Conservation (phyloP, 257 asterid species). For the Nicotiana knightiana region DNA sequence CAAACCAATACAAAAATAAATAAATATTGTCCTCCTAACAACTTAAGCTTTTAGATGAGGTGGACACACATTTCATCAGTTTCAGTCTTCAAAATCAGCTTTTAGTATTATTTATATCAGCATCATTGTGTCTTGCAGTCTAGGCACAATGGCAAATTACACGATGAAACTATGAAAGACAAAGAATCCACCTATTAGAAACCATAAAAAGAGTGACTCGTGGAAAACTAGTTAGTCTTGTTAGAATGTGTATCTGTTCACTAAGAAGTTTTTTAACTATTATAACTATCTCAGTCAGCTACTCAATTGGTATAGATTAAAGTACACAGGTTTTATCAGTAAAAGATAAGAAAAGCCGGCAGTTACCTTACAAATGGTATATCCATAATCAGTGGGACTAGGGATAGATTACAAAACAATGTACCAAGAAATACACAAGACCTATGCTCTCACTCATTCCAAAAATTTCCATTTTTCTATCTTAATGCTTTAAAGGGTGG, state of each 20-base stretch:
- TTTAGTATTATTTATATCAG: background rate
- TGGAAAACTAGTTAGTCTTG: background rate
- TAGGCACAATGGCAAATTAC: background rate
- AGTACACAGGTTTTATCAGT: background rate
- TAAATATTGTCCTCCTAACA: background rate
- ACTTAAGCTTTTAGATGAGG: background rate
- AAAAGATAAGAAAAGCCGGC: background rate
- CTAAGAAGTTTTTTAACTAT: background rate
- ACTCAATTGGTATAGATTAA: background rate
- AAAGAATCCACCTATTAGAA: conserved; percentile 2
- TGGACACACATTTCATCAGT: background rate
- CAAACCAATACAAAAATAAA: background rate
- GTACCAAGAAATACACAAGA: background rate
- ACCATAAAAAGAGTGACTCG: background rate
- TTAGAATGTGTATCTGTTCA: background rate
- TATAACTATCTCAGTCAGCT: background rate
- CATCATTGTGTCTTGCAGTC: background rate
- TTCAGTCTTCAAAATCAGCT: conserved; percentile 1
- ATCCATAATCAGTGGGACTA: background rate
- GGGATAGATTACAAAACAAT: background rate
- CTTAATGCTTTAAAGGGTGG: background rate
- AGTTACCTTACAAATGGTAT: background rate
- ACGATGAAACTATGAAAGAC: background rate
- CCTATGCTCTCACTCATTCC: background rate
- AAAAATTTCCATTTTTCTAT: background rate